Evolutionary conservation across 257 asterid genomes (phyloP).

Genomic region (Linderniella brevidens): DNA sequence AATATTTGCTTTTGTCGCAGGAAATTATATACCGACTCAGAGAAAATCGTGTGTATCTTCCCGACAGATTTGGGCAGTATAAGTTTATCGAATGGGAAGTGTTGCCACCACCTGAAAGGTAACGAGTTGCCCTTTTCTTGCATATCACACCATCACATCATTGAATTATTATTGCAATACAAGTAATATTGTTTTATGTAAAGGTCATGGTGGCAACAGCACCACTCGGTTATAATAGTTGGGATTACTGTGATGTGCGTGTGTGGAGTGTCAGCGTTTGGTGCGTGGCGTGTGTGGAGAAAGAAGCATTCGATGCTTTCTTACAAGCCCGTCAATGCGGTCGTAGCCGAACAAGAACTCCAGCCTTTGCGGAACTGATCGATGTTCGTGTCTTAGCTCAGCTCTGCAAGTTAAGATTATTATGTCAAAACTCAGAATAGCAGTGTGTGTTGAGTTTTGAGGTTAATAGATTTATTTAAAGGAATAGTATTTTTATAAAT

Average conservation of each 20-base stretch:
- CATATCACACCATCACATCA: background rate
- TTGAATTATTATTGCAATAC: background rate
- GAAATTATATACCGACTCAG: slow-evolving; percentile 42
- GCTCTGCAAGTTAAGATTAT: too few relatives aligned
- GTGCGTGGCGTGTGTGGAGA: slow-evolving; percentile 55
- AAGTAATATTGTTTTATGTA: too few relatives aligned
- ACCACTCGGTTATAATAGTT: slow-evolving; percentile 21
- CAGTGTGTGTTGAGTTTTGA: too few relatives aligned
- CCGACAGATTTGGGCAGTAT: slow-evolving; percentile 66
- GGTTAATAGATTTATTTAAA: too few relatives aligned
- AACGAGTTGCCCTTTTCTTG: background rate
- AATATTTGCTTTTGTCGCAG: slow-evolving; percentile 22
- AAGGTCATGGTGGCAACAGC: slow-evolving; percentile 27
- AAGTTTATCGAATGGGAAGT: slow-evolving; percentile 42
- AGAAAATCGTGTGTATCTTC: slow-evolving; percentile 39
- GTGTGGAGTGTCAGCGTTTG: slow-evolving; percentile 36
- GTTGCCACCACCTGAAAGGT: slow-evolving; percentile 55
- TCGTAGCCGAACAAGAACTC: slow-evolving; percentile 81
- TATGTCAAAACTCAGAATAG: too few relatives aligned
- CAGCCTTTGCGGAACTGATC: slow-evolving; percentile 49
- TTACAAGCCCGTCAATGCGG: slow-evolving; percentile 71
- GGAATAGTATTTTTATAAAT: too few relatives aligned
- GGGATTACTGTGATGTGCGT: slow-evolving; percentile 19
- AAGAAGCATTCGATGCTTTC: slow-evolving; percentile 23
- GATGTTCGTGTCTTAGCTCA: too few relatives aligned